phyloP scores from a whole-genome alignment of 345 rosid species.

The Rubroshorea leprosula region DNA sequence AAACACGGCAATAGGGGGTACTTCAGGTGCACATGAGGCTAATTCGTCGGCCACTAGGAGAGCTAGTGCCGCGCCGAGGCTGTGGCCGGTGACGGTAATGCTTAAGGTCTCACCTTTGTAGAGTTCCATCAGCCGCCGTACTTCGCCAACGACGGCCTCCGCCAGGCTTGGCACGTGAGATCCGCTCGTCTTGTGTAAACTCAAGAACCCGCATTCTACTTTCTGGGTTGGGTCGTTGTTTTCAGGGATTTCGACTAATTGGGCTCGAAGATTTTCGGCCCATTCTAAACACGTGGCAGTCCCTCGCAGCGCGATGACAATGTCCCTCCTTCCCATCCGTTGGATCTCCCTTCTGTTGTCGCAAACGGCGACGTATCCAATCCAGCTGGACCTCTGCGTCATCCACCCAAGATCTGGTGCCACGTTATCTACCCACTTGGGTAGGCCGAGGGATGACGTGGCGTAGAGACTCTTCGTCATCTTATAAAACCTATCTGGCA shows the following conservation, averaged over 20 bases:
- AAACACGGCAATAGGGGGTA: conserved; percentile 68
- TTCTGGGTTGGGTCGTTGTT: conserved; percentile 35
- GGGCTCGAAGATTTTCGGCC: conserved; percentile 77
- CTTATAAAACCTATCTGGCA: conserved; percentile 57
- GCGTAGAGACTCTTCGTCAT: conserved; percentile 79
- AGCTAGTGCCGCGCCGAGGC: conserved; percentile 85
- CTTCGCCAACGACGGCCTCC: conserved; percentile 45
- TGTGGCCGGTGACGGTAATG: conserved; percentile 75
- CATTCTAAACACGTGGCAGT: conserved; percentile 38
- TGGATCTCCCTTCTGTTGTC: conserved; percentile 46
- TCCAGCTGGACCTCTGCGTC: conserved; percentile 79
- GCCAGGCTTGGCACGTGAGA: conserved; percentile 51
- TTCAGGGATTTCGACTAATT: conserved; percentile 33
- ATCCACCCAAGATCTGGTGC: conserved; percentile 90
- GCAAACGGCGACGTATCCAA: conserved; percentile 49
- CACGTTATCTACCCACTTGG: conserved; percentile 38
- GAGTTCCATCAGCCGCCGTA: conserved; percentile 24
- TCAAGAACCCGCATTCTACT: conserved; percentile 82
- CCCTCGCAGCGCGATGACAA: conserved; percentile 46
- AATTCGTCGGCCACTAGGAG: conserved; percentile 67
- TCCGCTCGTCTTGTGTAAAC: conserved; percentile 56
- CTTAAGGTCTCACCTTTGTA: conserved; percentile 66
- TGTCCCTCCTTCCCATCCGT: conserved; percentile 49
- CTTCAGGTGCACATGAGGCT: conserved; percentile 31
- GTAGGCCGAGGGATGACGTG: conserved; percentile 71